Conservation (phyloP, 768 basidiomycete species). For the Kwoniella shandongensis region DNA sequence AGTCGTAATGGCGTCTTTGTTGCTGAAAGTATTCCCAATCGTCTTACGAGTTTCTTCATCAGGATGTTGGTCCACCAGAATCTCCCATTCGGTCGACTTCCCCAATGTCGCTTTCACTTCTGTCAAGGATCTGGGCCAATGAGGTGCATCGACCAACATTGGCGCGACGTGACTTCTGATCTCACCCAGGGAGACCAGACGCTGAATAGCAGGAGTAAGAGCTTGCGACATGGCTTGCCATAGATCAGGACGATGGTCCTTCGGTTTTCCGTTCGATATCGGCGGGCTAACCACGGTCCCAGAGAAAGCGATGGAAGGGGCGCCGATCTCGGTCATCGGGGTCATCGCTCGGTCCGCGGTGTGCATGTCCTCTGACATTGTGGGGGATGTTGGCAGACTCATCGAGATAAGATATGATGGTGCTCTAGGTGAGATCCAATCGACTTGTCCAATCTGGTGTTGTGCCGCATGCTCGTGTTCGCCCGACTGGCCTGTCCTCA, state of each 20-base stretch:
- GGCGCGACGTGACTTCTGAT: constrained; percentile 29
- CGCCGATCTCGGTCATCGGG: constrained; percentile 14
- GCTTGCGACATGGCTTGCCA: constrained; percentile 34
- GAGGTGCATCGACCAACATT: constrained; percentile 26
- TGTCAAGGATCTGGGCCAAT: constrained; percentile 27
- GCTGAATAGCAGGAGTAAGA: constrained; percentile 26
- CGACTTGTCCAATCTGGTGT: neutral
- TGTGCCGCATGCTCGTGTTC: neutral
- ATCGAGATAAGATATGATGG: constrained; percentile 11
- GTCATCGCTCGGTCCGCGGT: constrained; percentile 6
- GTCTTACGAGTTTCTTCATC: neutral
- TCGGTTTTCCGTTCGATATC: constrained; percentile 8
- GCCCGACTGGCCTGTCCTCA: constrained; percentile 10
- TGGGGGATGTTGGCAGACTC: constrained; percentile 14
- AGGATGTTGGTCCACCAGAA: neutral
- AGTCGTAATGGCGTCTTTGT: too few species aligned
- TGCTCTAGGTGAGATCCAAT: constrained; percentile 5
- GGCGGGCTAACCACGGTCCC: constrained; percentile 14
- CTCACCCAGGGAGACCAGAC: constrained; percentile 29
- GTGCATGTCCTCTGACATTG: constrained; percentile 5
- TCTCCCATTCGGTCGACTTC: constrained; percentile 22
- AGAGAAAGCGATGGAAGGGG: constrained; percentile 1
- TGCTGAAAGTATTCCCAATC: too few species aligned
- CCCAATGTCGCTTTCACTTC: constrained; percentile 8
- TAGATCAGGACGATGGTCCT: constrained; percentile 19